A percentile compares a stretch with the other conserved stretches of the same genome.
phyloP scores from a whole-genome alignment of 306 rosid genomes.

The Abrus pulchellus region DNA sequence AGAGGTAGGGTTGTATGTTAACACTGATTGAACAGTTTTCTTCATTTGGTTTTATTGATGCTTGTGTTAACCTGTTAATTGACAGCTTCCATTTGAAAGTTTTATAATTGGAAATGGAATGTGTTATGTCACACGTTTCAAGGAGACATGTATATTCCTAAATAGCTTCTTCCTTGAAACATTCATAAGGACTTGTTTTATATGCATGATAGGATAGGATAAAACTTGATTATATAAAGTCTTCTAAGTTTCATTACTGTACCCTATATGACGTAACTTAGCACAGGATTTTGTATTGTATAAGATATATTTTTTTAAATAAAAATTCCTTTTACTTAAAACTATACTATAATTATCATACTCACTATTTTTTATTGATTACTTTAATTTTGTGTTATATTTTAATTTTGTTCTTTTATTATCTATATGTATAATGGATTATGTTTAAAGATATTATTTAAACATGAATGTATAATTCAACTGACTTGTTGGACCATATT shows the following conservation, averaged over 20 bases:
- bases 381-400: not conserved
- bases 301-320: not conserved
- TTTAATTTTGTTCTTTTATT: not conserved
- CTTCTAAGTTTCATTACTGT: not conserved
- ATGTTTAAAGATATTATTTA: not conserved
- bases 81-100: not conserved
- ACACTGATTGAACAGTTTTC: slow-evolving; percentile 31
- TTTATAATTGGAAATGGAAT: slow-evolving; percentile 9
- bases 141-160: slow-evolving; percentile 23
- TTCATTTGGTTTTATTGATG: slow-evolving; percentile 32
- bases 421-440: not conserved
- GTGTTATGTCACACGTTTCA: slow-evolving; percentile 42
- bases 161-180: slow-evolving; percentile 2
- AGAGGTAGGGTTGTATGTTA: slow-evolving; percentile 69
- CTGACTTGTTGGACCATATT: not conserved
- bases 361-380: not conserved
- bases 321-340: not conserved
- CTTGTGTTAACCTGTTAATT: slow-evolving; percentile 39
- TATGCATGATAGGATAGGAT: not conserved
- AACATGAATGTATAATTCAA: not conserved
- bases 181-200: not conserved
- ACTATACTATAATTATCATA: not conserved
- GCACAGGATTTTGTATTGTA: not conserved
- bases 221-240: not conserved
- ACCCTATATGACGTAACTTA: not conserved